phyloP scores from a whole-genome alignment of 164 flowering plant species.

The Euptelea pleiosperma region DNA sequence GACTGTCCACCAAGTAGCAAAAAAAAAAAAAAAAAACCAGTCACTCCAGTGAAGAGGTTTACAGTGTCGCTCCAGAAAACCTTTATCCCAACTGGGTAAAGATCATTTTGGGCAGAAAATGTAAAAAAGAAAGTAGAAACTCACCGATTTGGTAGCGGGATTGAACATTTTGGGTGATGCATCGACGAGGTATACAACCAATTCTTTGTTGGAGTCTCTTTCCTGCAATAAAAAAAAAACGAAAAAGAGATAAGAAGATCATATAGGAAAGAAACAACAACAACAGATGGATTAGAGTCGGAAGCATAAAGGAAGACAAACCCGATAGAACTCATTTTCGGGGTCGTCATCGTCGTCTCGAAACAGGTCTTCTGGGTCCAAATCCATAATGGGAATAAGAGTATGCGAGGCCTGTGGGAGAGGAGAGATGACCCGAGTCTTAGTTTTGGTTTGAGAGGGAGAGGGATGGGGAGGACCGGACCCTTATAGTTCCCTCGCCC shows the following conservation, averaged over 20 bases:
- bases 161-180: conserved; percentile 94
- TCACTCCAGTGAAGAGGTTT: too few species aligned
- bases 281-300: not conserved
- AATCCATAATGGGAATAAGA: too few species aligned
- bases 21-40: too few species aligned
- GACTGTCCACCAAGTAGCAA: too few species aligned
- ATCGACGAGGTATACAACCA: conserved; percentile 72
- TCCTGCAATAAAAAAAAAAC: conserved; percentile 35
- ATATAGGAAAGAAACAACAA: not conserved
- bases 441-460: too few species aligned
- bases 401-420: too few species aligned
- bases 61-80: too few species aligned
- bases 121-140: conserved; percentile 9
- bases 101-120: too few species aligned
- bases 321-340: conserved; percentile 53
- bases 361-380: conserved; percentile 71
- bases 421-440: not conserved
- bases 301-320: conserved; percentile 7
- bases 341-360: conserved; percentile 76
- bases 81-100: not conserved
- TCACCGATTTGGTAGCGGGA: conserved; percentile 41
- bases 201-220: conserved; percentile 60
- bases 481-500: too few species aligned
- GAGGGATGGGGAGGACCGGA: too few species aligned
- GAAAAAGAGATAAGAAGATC: not conserved